A percentile compares a stretch with the other conserved stretches of the same genome.
These are phyloP conservation scores for Cyclospora cayetanensis DNA, from an alignment of 169 alveolate genomes.

Conservation along the genomic window DNA sequence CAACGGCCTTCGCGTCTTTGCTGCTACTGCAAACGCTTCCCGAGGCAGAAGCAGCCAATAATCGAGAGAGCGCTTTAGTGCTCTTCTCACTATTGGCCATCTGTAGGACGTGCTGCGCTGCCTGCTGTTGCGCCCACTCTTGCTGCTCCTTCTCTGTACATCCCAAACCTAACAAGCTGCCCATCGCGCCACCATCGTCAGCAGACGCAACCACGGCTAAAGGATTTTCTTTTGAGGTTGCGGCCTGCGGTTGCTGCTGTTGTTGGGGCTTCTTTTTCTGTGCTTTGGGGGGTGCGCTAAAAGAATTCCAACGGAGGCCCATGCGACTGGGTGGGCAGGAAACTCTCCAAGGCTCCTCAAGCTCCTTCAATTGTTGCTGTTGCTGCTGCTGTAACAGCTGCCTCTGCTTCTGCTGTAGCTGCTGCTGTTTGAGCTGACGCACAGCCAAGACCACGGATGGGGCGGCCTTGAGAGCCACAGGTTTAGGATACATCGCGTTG, in stretches of 20 bases:
- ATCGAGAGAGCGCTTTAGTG: neutral
- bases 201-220: no score
- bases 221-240: constrained; percentile 11
- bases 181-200: neutral
- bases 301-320: constrained; percentile 2
- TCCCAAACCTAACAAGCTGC: neutral
- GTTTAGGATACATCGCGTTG: neutral
- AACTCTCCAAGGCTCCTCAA: neutral
- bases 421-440: constrained; percentile 3
- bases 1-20: neutral
- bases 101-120: neutral
- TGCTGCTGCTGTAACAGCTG: neutral
- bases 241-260: neutral
- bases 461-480: neutral
- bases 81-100: neutral
- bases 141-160: neutral
- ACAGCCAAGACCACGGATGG: neutral
- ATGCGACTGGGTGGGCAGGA: neutral
- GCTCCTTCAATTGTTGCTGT: constrained; percentile 7
- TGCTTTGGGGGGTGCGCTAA: neutral
- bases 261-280: neutral
- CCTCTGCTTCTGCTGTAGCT: constrained; percentile 11
- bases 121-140: constrained; percentile 19
- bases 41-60: neutral
- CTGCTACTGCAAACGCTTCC: neutral